These are phyloP conservation scores for Hypoxylon lienhwacheense DNA, from an alignment of 495 filamentous ascomycete genomes.

Conservation along the genomic window DNA sequence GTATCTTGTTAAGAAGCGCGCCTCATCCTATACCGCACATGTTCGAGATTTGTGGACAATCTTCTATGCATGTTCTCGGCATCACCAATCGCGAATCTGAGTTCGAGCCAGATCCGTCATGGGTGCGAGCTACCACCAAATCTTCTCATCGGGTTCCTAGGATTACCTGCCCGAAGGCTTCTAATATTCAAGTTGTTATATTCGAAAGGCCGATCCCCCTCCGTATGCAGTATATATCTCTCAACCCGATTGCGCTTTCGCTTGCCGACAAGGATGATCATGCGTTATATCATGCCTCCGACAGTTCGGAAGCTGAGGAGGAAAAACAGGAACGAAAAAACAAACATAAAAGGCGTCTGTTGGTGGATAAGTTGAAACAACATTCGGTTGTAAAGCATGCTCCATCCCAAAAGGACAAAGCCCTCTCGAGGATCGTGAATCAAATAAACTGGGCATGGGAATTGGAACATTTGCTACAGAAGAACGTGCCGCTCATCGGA, in stretches of 20 bases:
- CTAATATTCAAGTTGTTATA: conserved; percentile 82
- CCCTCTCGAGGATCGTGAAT: conserved; percentile 79
- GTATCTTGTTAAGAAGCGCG: conserved; percentile 79
- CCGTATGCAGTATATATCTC: conserved; percentile 95
- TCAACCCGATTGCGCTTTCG: conserved; percentile 84
- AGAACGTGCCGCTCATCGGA: conserved; percentile 81
- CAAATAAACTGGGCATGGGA: conserved; percentile 97
- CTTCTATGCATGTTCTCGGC: conserved; percentile 83
- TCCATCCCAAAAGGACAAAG: conserved; percentile 78
- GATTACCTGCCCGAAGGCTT: conserved; percentile 67
- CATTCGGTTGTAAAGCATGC: conserved; percentile 80
- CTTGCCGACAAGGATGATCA: conserved; percentile 70
- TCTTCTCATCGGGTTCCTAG: conserved; percentile 61
- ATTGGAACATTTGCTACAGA: conserved; percentile 77
- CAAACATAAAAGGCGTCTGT: conserved; percentile 54
- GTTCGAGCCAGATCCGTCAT: conserved; percentile 63
- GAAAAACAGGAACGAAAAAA: conserved; percentile 61
- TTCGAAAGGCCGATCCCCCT: conserved; percentile 84
- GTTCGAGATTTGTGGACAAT: conserved; percentile 78
- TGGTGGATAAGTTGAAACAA: conserved; percentile 87
- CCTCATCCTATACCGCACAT: conserved; percentile 80
- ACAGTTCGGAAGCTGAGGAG: conserved; percentile 62
- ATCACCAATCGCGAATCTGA: conserved; percentile 63
- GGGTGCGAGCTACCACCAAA: conserved; percentile 68
- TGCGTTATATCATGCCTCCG: conserved; percentile 36